A percentile compares a stretch with the other conserved stretches of the same genome.
Conservation (phyloP, 2,329 filamentous ascomycete genomes). For the Neofusicoccum kwambonambiense region DNA sequence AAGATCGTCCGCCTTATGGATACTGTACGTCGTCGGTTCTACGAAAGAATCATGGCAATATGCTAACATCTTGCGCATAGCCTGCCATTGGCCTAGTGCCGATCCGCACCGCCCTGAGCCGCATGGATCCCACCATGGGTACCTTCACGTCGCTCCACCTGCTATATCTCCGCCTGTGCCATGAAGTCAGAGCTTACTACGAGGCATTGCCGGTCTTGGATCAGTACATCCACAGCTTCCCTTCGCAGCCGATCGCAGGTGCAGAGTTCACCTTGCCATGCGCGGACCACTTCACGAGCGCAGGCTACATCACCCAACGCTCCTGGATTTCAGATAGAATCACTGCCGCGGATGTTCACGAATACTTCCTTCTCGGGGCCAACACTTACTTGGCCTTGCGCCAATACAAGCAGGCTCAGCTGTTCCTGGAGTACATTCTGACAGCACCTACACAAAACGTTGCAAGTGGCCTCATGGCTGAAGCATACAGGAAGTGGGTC, state of each 20-base stretch:
- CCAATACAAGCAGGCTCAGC: constrained; percentile 44
- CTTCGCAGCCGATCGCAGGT: constrained; percentile 38
- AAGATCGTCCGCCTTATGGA: constrained; percentile 31
- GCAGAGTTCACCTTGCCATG: constrained; percentile 40
- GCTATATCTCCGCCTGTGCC: constrained; percentile 56
- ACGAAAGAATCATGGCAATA: not conserved
- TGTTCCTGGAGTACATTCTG: constrained; percentile 53
- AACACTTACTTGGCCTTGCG: constrained; percentile 47
- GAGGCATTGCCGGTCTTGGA: constrained; percentile 62
- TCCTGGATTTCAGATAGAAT: constrained; percentile 59
- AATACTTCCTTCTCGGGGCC: constrained; percentile 53
- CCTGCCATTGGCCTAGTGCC: constrained; percentile 37
- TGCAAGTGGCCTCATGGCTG: constrained; percentile 75
- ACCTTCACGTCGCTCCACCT: constrained; percentile 67
- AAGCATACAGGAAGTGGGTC: constrained; percentile 90
- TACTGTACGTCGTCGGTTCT: constrained; percentile 28
- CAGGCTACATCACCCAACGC: constrained; percentile 59
- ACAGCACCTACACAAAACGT: constrained; percentile 65
- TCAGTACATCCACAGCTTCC: constrained; percentile 65
- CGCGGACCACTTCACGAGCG: constrained; percentile 44
- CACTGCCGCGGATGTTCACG: constrained; percentile 53
- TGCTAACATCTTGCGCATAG: constrained; percentile 25
- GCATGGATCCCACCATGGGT: constrained; percentile 64
- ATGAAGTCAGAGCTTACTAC: constrained; percentile 53
- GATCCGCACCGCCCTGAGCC: constrained; percentile 56